phyloP scores from a whole-genome alignment of 306 rosid species.

The Sicyos baderoa region DNA sequence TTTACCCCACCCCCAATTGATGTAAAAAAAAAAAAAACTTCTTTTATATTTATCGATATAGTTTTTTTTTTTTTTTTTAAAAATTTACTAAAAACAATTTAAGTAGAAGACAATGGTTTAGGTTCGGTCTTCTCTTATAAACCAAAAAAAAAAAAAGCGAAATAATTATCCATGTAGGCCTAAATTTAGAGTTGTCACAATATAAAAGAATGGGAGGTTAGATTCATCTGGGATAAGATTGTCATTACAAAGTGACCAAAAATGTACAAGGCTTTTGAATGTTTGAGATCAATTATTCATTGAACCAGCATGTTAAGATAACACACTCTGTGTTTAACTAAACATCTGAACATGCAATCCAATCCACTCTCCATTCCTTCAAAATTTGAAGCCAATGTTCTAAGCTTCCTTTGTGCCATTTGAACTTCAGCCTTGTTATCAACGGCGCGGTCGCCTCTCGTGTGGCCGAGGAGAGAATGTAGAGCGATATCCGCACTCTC shows the following conservation, averaged over 20 bases:
- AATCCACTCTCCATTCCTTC: constrained; percentile 44
- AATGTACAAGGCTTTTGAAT: neutral
- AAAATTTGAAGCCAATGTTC: constrained; percentile 33
- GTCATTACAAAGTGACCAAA: neutral
- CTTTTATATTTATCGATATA: too few species aligned
- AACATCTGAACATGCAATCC: constrained; percentile 51
- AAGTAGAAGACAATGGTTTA: too few species aligned
- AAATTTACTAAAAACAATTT: too few species aligned
- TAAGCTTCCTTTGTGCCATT: constrained; percentile 36
- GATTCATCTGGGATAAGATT: neutral
- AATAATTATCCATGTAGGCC: too few species aligned
- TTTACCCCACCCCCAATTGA: too few species aligned
- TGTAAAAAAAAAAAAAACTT: too few species aligned
- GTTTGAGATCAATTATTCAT: constrained; percentile 9
- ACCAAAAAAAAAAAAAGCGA: too few species aligned
- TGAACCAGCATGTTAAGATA: constrained; percentile 54
- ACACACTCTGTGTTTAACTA: constrained; percentile 64
- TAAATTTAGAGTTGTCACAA: neutral
- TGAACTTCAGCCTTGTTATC: constrained; percentile 35
- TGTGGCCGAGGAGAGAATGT: constrained; percentile 31
- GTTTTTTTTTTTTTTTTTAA: too few species aligned
- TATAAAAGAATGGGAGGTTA: neutral
- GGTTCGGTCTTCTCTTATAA: too few species aligned
- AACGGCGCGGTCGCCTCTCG: neutral
- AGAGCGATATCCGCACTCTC: constrained; percentile 37